Evolutionary conservation across 306 rosid genomes (phyloP), one percentile per base, ranked within the genome.

Genomic region (Lotus japonicus): DNA sequence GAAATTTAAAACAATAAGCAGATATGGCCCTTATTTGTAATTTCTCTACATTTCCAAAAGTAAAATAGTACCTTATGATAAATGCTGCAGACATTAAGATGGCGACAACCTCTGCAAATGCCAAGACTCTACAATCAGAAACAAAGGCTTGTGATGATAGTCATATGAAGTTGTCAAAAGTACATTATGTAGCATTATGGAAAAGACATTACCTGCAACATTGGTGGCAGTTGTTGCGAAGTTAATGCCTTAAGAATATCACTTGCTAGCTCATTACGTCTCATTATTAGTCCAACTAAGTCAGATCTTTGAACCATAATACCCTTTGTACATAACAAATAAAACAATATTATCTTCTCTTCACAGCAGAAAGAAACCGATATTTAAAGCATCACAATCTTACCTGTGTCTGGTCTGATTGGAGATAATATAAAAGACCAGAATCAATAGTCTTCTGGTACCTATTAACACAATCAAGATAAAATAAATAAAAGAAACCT

Each of bases 401-500:
- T 84, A 90, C 97, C 83, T 88, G 87, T 41, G 98, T 92, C 74
- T 77, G 86, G 73, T 88, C 94, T 36, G 97, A 83, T 74, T 71
- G 94, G 48, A 92, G 97, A 85, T 92, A 92, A 58, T 88, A 92
- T 28, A 92, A 82, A 81, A 92, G 95, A 55, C 98, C 98, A 56
- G 84, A 77, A 82, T 83, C 89, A 82, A 92, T 81, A 72, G 80
- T 76, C 76, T 73, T 84, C 72, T 75, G 83, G 76, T 92, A 92
- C 88, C 96, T 92, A 53, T 70, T 64, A 66, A 72, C 73, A 69
- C 16, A 77, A 63, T 7, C 72, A 50, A 36, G 19, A 7, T 23
- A 72, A 58, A 65, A 1, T 52, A 65, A 63, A 78, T 41, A 50
- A 64, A 55, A 55, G 8, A 56, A 66, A 11, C 3, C 44, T 43